Conservation (phyloP, 208 protist genomes). For the Trichomonas vaginalis region DNA sequence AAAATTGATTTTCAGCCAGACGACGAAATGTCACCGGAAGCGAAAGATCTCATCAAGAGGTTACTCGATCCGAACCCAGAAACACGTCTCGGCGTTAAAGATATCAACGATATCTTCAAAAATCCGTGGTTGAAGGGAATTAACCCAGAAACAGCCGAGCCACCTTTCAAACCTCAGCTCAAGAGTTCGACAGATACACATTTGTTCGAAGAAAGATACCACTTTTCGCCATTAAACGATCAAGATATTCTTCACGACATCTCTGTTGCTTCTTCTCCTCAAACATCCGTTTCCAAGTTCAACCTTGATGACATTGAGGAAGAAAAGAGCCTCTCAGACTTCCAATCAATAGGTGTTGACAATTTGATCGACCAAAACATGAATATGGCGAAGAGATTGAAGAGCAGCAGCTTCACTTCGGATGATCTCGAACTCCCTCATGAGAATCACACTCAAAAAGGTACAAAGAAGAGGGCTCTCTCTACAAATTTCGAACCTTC, state of each 20-base stretch:
- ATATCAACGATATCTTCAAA: slow-evolving; percentile 14
- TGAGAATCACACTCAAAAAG: no score
- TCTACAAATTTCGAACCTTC: no score
- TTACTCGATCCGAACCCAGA: slow-evolving; percentile 3
- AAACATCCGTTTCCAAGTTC: no score
- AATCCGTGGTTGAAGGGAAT: background rate
- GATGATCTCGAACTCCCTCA: no score
- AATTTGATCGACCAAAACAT: background rate
- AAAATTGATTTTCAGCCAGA: background rate
- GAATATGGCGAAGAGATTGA: no score
- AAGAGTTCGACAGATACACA: background rate
- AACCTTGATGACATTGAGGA: no score
- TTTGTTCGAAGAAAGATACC: background rate
- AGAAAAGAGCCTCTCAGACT: background rate
- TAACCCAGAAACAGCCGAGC: background rate
- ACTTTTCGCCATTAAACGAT: background rate
- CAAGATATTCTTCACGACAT: background rate
- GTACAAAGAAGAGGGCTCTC: no score
- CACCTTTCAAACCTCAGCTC: background rate
- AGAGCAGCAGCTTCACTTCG: no score
- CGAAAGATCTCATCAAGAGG: background rate
- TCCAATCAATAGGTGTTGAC: background rate
- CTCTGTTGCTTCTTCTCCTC: no score
- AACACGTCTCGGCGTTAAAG: background rate
- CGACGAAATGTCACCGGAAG: background rate